These are phyloP conservation scores for Rhodosporidiobolus odoratus DNA, from an alignment of 768 basidiomycete species.

Conservation along the genomic window DNA sequence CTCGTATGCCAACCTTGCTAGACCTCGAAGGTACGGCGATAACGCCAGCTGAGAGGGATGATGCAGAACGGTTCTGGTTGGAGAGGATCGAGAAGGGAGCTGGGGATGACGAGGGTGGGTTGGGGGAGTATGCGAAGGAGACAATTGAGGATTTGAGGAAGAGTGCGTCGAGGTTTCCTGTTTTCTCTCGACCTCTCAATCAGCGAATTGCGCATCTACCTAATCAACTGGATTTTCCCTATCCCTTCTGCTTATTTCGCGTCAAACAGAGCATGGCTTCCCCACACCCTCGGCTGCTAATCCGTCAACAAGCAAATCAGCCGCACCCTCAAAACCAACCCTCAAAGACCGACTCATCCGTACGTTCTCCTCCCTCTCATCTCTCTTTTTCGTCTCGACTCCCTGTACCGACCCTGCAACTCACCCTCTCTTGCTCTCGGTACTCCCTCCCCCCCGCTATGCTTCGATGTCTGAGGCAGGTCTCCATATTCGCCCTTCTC, in stretches of 20 bases:
- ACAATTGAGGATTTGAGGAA: conserved; percentile 61
- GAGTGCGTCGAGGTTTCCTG: conserved; percentile 2
- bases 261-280: too few species aligned
- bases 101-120: conserved; percentile 28
- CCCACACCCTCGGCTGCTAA: background rate
- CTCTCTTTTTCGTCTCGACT: too few species aligned
- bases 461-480: too few species aligned
- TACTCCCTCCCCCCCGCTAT: too few species aligned
- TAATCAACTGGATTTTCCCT: too few species aligned
- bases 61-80: conserved; percentile 77
- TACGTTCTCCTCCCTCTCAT: background rate
- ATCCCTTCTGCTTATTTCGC: too few species aligned
- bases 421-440: too few species aligned
- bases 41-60: conserved; percentile 63
- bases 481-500: background rate
- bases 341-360: conserved; percentile 23
- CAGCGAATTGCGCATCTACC: background rate
- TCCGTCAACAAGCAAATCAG: background rate
- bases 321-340: background rate
- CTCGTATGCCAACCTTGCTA: conserved; percentile 61
- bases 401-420: too few species aligned
- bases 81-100: conserved; percentile 57
- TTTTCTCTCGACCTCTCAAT: background rate
- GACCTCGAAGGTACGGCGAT: conserved; percentile 69
- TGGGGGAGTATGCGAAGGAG: conserved; percentile 36